A percentile compares a stretch with the other conserved stretches of the same genome.
phyloP scores from a whole-genome alignment of 352 stramenopile species.

The Pythium pyrilobum region DNA sequence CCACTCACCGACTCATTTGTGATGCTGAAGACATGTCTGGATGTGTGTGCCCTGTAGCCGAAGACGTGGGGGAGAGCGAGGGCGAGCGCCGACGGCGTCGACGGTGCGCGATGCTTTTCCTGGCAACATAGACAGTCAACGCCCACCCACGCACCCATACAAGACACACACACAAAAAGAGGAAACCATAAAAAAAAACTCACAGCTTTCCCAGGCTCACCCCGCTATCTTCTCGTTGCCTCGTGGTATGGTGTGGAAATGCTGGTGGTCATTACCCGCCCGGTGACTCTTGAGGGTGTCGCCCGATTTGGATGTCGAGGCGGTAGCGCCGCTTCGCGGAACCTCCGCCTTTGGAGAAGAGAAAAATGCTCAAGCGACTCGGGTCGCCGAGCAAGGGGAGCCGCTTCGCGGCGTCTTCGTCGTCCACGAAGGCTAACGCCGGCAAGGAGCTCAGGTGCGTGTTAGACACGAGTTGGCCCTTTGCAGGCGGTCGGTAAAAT shows the following conservation, averaged over 20 bases:
- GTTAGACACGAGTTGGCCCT: neutral
- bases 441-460: slow-evolving; percentile 4
- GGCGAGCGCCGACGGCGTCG: too few relatives aligned
- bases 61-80: too few relatives aligned
- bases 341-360: neutral
- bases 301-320: neutral
- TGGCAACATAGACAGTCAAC: too few relatives aligned
- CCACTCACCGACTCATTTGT: too few relatives aligned
- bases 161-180: neutral
- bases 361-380: slow-evolving; percentile 16
- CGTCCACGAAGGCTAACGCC: neutral
- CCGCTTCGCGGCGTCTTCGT: slow-evolving; percentile 2
- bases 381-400: slow-evolving; percentile 7
- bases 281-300: neutral
- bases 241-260: too few relatives aligned
- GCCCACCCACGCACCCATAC: too few relatives aligned
- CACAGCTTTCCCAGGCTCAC: neutral
- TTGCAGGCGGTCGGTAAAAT: too few relatives aligned
- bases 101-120: too few relatives aligned
- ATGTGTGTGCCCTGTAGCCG: too few relatives aligned
- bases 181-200: neutral
- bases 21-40: too few relatives aligned
- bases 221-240: neutral
- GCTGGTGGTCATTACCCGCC: too few relatives aligned
- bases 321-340: neutral